A percentile compares a stretch with the other conserved stretches of the same genome.
Evolutionary conservation across 176 grass and related monocot genomes (phyloP).

Genomic region (Avena eriantha): DNA sequence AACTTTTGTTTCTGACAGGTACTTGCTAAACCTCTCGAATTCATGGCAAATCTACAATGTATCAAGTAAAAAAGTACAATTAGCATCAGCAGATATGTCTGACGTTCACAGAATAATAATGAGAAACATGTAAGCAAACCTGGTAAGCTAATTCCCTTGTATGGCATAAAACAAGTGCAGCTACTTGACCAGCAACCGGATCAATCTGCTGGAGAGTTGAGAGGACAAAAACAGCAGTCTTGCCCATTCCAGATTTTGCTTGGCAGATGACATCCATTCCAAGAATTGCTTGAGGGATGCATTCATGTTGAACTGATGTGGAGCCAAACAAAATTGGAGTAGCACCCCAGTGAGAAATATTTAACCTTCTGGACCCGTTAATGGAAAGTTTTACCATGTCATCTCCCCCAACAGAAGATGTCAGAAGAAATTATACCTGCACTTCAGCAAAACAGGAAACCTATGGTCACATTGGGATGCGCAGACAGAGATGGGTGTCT

Average conservation of each 20-base stretch:
- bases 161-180: constrained; percentile 91
- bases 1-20: constrained; percentile 83
- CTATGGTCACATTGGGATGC: background rate
- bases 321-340: constrained; percentile 95
- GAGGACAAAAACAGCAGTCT: constrained; percentile 98
- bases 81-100: background rate
- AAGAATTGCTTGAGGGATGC: constrained; percentile 99
- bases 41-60: constrained; percentile 94
- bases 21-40: constrained; percentile 99
- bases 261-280: constrained; percentile 99
- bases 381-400: constrained; percentile 87
- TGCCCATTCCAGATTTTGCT: constrained; percentile 99
- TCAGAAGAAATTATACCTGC: constrained; percentile 89
- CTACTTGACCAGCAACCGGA: constrained; percentile 85
- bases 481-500: background rate
- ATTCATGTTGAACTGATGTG: constrained; percentile 99
- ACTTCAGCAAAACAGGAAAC: constrained; percentile 21
- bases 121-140: constrained; percentile 48
- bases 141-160: constrained; percentile 96
- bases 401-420: constrained; percentile 68
- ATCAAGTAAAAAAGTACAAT: constrained; percentile 2
- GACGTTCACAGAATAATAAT: background rate
- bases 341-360: constrained; percentile 91
- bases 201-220: constrained; percentile 96
- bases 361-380: constrained; percentile 80